phyloP scores from a whole-genome alignment of 2,329 filamentous ascomycete genomes.

The Bretziella fagacearum region DNA sequence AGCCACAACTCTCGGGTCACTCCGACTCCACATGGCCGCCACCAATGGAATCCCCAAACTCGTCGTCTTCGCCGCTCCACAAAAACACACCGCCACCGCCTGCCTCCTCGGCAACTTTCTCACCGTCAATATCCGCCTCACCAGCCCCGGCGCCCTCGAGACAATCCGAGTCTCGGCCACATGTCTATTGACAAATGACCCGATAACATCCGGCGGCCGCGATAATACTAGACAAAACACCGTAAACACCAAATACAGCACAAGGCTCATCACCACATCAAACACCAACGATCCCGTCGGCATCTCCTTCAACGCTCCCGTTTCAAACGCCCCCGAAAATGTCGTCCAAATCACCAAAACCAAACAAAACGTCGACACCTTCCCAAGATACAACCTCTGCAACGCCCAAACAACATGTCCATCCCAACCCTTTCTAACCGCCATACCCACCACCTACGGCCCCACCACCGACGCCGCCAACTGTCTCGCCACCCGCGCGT shows the following conservation, averaged over 20 bases:
- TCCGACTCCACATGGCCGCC: slow-evolving; percentile 47
- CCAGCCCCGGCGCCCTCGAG: slow-evolving; percentile 18
- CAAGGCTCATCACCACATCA: slow-evolving; percentile 50
- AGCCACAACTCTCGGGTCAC: slow-evolving; percentile 35
- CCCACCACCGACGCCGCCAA: slow-evolving; percentile 49
- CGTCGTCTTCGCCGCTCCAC: slow-evolving; percentile 55
- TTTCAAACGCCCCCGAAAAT: slow-evolving; percentile 48
- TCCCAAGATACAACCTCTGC: slow-evolving; percentile 35
- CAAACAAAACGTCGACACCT: slow-evolving; percentile 31
- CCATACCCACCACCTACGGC: slow-evolving; percentile 45
- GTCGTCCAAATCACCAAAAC: slow-evolving; percentile 43
- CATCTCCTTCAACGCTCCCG: slow-evolving; percentile 40
- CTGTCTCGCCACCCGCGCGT: slow-evolving; percentile 49
- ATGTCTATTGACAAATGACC: slow-evolving; percentile 21
- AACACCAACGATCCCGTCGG: slow-evolving; percentile 46
- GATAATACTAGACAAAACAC: slow-evolving; percentile 39
- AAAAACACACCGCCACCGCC: slow-evolving; percentile 55
- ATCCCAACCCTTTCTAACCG: slow-evolving; percentile 33
- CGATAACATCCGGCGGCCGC: slow-evolving; percentile 25
- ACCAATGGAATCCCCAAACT: slow-evolving; percentile 52
- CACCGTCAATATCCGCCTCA: slow-evolving; percentile 26
- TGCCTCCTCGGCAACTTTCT: slow-evolving; percentile 41
- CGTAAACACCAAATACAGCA: slow-evolving; percentile 44
- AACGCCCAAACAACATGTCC: slow-evolving; percentile 36
- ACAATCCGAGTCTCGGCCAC: slow-evolving; percentile 21